Percentiles rank a stretch among this genome's conserved stretches.
phyloP scores from a whole-genome alignment of 2,329 filamentous ascomycete genomes.

The Penicillium sp. region DNA sequence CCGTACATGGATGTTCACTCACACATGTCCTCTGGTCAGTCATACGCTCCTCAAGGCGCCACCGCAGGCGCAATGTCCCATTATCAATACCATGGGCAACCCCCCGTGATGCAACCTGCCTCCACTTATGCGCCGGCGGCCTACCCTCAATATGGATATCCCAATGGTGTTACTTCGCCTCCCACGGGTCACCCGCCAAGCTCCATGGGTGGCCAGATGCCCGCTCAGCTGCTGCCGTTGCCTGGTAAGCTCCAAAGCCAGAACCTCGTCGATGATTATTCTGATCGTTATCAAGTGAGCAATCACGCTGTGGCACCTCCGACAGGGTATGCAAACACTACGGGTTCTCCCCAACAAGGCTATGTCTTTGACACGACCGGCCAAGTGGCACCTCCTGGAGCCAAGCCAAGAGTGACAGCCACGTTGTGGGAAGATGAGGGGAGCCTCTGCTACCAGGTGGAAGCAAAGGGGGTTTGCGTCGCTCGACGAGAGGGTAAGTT shows the following conservation, averaged over 20 bases:
- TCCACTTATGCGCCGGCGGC: constrained; percentile 66
- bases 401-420: constrained; percentile 94
- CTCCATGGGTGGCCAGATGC: constrained; percentile 64
- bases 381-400: constrained; percentile 84
- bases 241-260: constrained; percentile 43
- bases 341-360: constrained; percentile 45
- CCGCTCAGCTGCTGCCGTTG: constrained; percentile 70
- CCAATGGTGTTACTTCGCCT: constrained; percentile 78
- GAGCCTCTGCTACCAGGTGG: constrained; percentile 95
- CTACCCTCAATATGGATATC: constrained; percentile 71
- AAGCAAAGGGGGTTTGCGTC: constrained; percentile 93
- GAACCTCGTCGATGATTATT: not conserved
- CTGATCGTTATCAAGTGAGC: constrained; percentile 33
- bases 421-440: constrained; percentile 98
- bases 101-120: constrained; percentile 70
- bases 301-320: constrained; percentile 36
- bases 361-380: constrained; percentile 78
- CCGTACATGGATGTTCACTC: constrained; percentile 82
- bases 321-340: constrained; percentile 39
- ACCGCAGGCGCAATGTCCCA: constrained; percentile 71
- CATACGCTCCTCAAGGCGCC: constrained; percentile 72
- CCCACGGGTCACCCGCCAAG: constrained; percentile 65
- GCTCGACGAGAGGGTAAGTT: constrained; percentile 81
- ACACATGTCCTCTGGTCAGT: constrained; percentile 75
- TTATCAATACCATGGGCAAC: constrained; percentile 70